Base-by-base conservation (phyloP, 1,139 yeast species). In the Saccharomyces hybrid region DNA sequence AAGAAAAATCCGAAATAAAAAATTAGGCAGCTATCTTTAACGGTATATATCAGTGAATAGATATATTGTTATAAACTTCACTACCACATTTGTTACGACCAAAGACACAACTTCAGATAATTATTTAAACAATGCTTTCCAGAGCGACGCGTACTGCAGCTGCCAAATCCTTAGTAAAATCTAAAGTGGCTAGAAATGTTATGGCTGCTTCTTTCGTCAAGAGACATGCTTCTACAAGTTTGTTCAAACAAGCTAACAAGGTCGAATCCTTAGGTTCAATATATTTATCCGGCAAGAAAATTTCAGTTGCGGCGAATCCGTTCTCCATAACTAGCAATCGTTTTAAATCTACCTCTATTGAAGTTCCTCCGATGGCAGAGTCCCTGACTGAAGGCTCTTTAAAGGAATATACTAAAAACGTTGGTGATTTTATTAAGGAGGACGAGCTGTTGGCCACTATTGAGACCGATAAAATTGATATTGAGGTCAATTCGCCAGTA, bases 301-400 rank as follows among this genome's bases (percentile, higher is more conserved):
- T 11, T 9, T 23, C 11, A 11, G 23, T 46, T n/a, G 20, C 9
- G 13, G n/a, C 6, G n/a, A 46, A 14, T 11, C 25, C 31, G 16
- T 23, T 16, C 14, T 6, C 8, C 25, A 34, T 47, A 46, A 34
- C 46, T 13, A 16, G 23, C 47, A 46, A 49, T 41, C 65, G 69
- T 53, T 62, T 59, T 59, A 70, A 72, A 55, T 71, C 76, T 38
- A 71, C 75, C 50, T 64, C 72, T 54, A 96, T 93, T 56, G 88
- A 90, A 73, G 99, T 93, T 42, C 99, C 99, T 52, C 96, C 89
- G 63, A 90, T 93, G 97, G 99, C 99, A 51, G 99, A 93, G 75
- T 91, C 98, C 53, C 86, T 93, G 69, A 89, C 97, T 51, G 99
- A 93, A 74, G 99, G 99, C 72, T 89, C 98, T 51, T 80, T 93